These are phyloP conservation scores for Francoa sonchifolia DNA, from an alignment of 441 rosid genomes.

Conservation along the genomic window DNA sequence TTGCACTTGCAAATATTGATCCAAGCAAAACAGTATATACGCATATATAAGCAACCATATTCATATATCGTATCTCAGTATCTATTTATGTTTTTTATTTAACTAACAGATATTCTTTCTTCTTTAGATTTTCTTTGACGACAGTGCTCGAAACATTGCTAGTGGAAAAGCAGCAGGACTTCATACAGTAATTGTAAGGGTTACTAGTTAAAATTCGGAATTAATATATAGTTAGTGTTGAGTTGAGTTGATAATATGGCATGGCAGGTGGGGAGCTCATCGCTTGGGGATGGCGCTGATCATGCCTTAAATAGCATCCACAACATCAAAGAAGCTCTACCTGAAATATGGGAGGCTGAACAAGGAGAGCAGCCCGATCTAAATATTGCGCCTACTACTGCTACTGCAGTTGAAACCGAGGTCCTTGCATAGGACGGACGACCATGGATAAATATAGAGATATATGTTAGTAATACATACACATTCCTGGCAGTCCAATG, in stretches of 20 bases:
- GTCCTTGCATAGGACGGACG: constrained; percentile 61
- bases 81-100: too few species aligned
- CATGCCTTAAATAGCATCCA: constrained; percentile 59
- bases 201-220: too few species aligned
- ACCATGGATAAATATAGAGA: too few species aligned
- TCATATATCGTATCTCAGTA: too few species aligned
- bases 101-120: constrained; percentile 3
- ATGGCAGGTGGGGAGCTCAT: constrained; percentile 61
- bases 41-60: not conserved
- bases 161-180: constrained; percentile 66
- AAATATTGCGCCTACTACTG: constrained; percentile 39
- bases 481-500: too few species aligned
- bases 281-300: constrained; percentile 58
- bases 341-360: constrained; percentile 60
- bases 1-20: constrained; percentile 31
- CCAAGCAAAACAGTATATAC: constrained; percentile 43
- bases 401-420: constrained; percentile 41
- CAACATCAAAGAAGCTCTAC: constrained; percentile 70
- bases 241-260: too few species aligned
- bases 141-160: constrained; percentile 73
- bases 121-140: constrained; percentile 75
- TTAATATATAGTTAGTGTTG: too few species aligned
- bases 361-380: constrained; percentile 37
- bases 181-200: constrained; percentile 59
- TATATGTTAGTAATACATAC: too few species aligned